These are phyloP conservation scores for Quercus dentata DNA, from an alignment of 306 rosid species.

Conservation along the genomic window DNA sequence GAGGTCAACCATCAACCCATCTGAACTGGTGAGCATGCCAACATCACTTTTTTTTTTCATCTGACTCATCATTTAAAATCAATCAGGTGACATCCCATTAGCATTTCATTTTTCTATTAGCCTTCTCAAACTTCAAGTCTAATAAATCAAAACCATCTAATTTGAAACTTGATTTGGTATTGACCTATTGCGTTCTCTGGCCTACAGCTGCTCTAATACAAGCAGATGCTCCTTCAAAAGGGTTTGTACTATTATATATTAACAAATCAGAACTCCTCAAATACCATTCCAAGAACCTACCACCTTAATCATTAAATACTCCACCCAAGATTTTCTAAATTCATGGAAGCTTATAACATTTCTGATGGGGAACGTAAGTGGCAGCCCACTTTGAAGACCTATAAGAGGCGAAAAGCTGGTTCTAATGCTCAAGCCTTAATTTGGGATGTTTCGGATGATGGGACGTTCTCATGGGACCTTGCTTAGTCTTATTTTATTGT, in stretches of 20 bases:
- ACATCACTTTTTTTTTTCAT: background rate
- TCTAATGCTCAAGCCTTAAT: too few species aligned
- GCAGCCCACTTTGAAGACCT: too few species aligned
- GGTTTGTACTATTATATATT: background rate
- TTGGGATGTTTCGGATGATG: too few species aligned
- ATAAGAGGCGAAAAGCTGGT: too few species aligned
- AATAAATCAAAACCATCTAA: background rate
- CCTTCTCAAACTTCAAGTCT: background rate
- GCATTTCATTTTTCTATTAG: background rate
- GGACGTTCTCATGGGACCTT: too few species aligned
- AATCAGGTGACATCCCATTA: background rate
- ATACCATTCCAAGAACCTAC: background rate
- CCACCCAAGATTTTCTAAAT: background rate
- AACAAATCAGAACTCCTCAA: background rate
- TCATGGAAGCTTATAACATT: background rate
- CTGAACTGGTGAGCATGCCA: background rate
- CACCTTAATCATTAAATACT: background rate
- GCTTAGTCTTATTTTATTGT: too few species aligned
- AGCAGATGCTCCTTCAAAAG: background rate
- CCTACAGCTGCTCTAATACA: background rate
- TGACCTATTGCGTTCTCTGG: background rate
- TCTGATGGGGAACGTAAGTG: background rate
- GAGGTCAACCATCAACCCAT: background rate
- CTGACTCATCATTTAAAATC: background rate
- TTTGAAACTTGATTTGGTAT: background rate